These are phyloP conservation scores for Hypoxylon sp. DNA, from an alignment of 2,329 filamentous ascomycete species.

Conservation along the genomic window DNA sequence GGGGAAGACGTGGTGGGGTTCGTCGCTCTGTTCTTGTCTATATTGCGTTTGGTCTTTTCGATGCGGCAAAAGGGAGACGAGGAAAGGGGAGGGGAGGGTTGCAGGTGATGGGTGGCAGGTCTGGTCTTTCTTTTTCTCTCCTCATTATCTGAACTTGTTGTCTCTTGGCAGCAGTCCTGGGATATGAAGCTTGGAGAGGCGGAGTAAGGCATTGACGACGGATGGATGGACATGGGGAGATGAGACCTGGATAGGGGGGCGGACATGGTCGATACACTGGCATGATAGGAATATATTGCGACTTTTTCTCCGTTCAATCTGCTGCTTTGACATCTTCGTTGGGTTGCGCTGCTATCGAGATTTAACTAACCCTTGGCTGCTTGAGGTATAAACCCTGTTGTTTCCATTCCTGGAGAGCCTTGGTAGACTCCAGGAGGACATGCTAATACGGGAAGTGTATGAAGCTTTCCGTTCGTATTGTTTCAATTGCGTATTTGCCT, in stretches of 20 bases:
- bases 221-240: constrained; percentile 6
- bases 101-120: background rate
- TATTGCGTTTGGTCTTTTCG: constrained; percentile 18
- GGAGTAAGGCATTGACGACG: background rate
- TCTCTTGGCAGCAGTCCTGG: background rate
- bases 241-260: background rate
- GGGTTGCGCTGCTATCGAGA: background rate
- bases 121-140: constrained; percentile 9
- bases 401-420: too few species aligned
- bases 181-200: constrained; percentile 3
- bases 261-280: constrained; percentile 15
- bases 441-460: too few species aligned
- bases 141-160: constrained; percentile 1
- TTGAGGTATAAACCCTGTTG: background rate
- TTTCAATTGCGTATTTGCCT: too few species aligned
- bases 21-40: constrained; percentile 21
- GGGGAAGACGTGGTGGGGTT: background rate
- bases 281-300: constrained; percentile 36
- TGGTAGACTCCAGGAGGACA: too few species aligned
- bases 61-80: constrained; percentile 9
- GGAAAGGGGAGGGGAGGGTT: background rate
- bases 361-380: background rate
- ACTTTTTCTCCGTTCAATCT: constrained; percentile 24
- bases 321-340: background rate
- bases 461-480: too few species aligned